Evolutionary conservation across 2,329 filamentous ascomycete genomes (phyloP).

Genomic region (Lasiodiplodia sp.): DNA sequence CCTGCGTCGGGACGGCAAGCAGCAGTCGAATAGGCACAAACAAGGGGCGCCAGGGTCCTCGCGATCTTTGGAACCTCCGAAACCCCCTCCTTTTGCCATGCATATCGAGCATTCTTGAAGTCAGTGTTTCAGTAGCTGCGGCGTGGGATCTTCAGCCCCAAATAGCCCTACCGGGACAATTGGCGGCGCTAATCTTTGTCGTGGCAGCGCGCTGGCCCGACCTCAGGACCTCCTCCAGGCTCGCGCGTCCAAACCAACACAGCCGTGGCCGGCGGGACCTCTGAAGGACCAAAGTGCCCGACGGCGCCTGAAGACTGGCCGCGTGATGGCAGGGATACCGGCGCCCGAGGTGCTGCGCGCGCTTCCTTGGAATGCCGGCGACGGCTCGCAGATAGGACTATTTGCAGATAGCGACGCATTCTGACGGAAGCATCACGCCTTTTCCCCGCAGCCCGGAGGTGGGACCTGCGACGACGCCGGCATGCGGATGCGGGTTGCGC

Average conservation of each 20-base stretch:
- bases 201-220: slow-evolving; percentile 21
- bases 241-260: slow-evolving; percentile 22
- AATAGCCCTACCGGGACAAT: slow-evolving; percentile 6
- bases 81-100: background rate
- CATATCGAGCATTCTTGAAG: slow-evolving; percentile 4
- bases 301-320: too few species aligned
- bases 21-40: slow-evolving; percentile 4
- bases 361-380: slow-evolving; percentile 4
- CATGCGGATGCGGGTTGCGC: background rate
- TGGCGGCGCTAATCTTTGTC: slow-evolving; percentile 14
- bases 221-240: slow-evolving; percentile 14
- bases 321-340: background rate
- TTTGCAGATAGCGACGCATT: background rate
- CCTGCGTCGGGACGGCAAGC: slow-evolving; percentile 12
- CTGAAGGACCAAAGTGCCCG: slow-evolving; percentile 6
- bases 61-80: background rate
- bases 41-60: slow-evolving; percentile 14
- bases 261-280: slow-evolving; percentile 6
- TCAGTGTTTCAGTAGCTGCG: background rate
- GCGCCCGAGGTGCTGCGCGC: slow-evolving; percentile 5
- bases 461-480: slow-evolving; percentile 3
- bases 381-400: slow-evolving; percentile 4
- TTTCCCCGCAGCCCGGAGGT: slow-evolving; percentile 1
- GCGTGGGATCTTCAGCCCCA: slow-evolving; percentile 16
- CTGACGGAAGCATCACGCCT: background rate